These are phyloP conservation scores for Mrakia blollopis DNA, from an alignment of 768 basidiomycete genomes.

Conservation along the genomic window DNA sequence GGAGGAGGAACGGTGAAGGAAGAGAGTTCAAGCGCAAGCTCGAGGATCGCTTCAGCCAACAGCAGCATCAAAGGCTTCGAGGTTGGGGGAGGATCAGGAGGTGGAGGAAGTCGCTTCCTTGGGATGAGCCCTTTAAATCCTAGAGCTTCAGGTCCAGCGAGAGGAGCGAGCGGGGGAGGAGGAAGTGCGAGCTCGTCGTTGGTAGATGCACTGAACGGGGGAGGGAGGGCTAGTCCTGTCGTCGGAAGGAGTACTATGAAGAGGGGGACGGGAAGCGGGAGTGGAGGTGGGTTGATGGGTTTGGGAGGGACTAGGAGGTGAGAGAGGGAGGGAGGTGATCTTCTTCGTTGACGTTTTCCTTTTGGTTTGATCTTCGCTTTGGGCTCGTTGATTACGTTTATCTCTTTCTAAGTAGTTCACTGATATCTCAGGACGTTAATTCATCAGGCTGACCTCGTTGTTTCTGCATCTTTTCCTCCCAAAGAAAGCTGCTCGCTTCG, in stretches of 20 bases:
- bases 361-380: background rate
- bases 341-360: background rate
- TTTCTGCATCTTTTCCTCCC: no score
- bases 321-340: background rate
- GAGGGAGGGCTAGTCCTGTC: background rate
- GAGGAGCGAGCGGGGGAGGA: background rate
- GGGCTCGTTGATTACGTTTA: background rate
- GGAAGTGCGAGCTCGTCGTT: background rate
- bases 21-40: background rate
- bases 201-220: background rate
- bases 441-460: no score
- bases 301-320: background rate
- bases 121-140: constrained; percentile 16
- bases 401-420: background rate
- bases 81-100: background rate
- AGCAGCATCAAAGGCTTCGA: no score
- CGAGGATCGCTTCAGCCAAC: background rate
- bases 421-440: background rate
- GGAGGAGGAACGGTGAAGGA: constrained; percentile 5
- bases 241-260: background rate
- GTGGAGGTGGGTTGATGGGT: background rate
- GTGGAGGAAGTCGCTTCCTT: background rate
- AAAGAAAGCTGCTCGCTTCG: no score
- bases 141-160: background rate
- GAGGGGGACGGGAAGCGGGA: background rate